Evolutionary conservation across 495 filamentous ascomycete genomes (phyloP).

Genomic region (Ramalina intermedia): DNA sequence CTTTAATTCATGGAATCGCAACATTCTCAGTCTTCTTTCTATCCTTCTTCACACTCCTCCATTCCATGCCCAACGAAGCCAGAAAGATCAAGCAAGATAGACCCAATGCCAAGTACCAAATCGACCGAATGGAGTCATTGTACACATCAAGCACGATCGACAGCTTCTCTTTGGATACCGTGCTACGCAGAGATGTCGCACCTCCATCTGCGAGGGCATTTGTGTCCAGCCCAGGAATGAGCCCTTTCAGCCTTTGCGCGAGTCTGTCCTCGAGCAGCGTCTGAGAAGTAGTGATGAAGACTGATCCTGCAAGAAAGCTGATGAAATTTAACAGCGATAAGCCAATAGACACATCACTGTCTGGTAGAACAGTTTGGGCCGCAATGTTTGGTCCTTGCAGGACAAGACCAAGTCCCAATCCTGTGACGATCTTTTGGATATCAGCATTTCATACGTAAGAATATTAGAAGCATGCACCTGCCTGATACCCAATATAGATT

Average conservation of each 20-base stretch:
- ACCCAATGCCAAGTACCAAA: slow-evolving; percentile 35
- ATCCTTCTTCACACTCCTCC: slow-evolving; percentile 39
- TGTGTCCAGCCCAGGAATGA: slow-evolving; percentile 26
- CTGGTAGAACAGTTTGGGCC: slow-evolving; percentile 41
- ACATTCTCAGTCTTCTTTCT: too few relatives aligned
- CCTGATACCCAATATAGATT: slow-evolving; percentile 45
- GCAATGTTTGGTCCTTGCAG: slow-evolving; percentile 40
- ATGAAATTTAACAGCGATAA: slow-evolving; percentile 39
- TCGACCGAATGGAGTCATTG: slow-evolving; percentile 34
- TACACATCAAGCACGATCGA: slow-evolving; percentile 31
- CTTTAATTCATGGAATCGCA: too few relatives aligned
- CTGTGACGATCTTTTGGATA: slow-evolving; percentile 34
- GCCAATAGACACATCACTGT: slow-evolving; percentile 41
- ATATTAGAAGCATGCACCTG: neutral
- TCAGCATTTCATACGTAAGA: neutral
- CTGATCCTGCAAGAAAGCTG: slow-evolving; percentile 43
- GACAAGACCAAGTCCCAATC: slow-evolving; percentile 45
- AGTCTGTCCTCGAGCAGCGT: slow-evolving; percentile 35
- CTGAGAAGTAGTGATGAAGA: slow-evolving; percentile 47
- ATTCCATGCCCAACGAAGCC: slow-evolving; percentile 38
- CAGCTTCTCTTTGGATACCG: slow-evolving; percentile 25
- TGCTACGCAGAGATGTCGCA: slow-evolving; percentile 31
- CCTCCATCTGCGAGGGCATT: slow-evolving; percentile 32
- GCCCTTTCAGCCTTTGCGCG: slow-evolving; percentile 20
- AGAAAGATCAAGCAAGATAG: slow-evolving; percentile 32